A percentile compares a stretch with the other conserved stretches of the same genome.
Conservation (phyloP, 305 asterid genomes). For the Fraxinus dipetala region DNA sequence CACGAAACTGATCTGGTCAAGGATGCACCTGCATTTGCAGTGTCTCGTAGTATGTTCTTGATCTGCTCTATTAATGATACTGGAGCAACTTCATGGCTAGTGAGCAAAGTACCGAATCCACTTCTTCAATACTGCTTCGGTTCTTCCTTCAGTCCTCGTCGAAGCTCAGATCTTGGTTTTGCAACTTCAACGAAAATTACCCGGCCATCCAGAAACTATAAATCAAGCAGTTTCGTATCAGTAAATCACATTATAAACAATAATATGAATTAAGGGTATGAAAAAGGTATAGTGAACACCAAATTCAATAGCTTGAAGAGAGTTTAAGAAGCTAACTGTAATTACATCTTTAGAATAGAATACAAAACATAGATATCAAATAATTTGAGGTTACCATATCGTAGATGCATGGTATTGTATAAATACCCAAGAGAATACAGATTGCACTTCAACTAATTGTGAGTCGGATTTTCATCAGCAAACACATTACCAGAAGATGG, state of each 20-base stretch:
- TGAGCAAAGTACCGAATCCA: neutral
- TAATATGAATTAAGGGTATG: neutral
- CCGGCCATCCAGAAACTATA: constrained; percentile 17
- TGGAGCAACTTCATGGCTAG: neutral
- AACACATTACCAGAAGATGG: neutral
- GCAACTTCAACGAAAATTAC: constrained; percentile 56
- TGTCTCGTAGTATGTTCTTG: neutral
- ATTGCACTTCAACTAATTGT: neutral
- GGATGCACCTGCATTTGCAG: neutral
- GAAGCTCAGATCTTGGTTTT: constrained; percentile 35
- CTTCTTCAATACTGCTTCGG: neutral
- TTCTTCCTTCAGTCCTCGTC: constrained; percentile 23
- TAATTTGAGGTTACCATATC: neutral
- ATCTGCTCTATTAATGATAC: neutral
- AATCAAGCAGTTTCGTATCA: neutral
- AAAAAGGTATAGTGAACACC: neutral
- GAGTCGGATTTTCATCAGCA: neutral
- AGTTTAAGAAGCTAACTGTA: neutral
- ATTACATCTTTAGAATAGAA: neutral
- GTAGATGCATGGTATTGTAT: neutral
- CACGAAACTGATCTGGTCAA: neutral
- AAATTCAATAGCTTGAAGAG: neutral
- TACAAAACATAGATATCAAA: neutral
- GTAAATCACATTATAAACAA: neutral
- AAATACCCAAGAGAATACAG: neutral